Base-by-base conservation (phyloP, 2,329 filamentous ascomycete genomes). In the Zalaria obscura region DNA sequence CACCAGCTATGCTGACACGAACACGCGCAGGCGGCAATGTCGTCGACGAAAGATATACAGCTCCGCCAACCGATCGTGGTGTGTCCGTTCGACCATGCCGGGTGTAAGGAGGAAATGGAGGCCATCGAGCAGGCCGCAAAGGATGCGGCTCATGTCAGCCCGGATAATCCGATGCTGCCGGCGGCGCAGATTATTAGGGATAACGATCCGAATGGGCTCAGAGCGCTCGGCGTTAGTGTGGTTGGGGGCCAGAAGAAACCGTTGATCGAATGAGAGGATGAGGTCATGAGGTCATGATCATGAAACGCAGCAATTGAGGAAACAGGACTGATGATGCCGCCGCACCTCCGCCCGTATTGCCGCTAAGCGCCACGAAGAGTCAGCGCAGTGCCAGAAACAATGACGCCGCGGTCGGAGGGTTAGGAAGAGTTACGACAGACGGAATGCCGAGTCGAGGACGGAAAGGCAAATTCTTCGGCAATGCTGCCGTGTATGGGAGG, bases 81-180 rank as follows among this genome's bases (percentile, higher is more conserved):
- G 40, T 96, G 89, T 55, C 89, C 91, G 0, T 77, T 95, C 47
- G 91, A 98, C 56, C 86, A 95, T 55, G 85, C 93, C 50, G 84
- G 82, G 10, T 98, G 91, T 65, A 95, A 93, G 61, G 88, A 95
- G 58, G 91, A 96, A 65, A 95, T 98, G 86, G 88, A 94, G 54
- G 88, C 88, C 32, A 96, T 98, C 48, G 88, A 95, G 57, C 86
- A 94, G 62, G 84, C 91, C 0, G 91, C 91, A 35, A 89, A 88
- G 61, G 89, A 96, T 52, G 89, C 91, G 2, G 82, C 84, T 10
- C 78, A 83, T 47, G 80, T 96, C 46, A 86, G 89, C 51, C 82
- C 82, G 1, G 85, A 93, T 47, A 91, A 91, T 52, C 91, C 88
- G 0, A 88, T 93, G 80, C 64, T 95, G n/a, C 88, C 91, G 1